A percentile compares a stretch with the other conserved stretches of the same genome.
Evolutionary conservation across 139 green algal species (phyloP).

Genomic region (Chlorella ohadii): DNA sequence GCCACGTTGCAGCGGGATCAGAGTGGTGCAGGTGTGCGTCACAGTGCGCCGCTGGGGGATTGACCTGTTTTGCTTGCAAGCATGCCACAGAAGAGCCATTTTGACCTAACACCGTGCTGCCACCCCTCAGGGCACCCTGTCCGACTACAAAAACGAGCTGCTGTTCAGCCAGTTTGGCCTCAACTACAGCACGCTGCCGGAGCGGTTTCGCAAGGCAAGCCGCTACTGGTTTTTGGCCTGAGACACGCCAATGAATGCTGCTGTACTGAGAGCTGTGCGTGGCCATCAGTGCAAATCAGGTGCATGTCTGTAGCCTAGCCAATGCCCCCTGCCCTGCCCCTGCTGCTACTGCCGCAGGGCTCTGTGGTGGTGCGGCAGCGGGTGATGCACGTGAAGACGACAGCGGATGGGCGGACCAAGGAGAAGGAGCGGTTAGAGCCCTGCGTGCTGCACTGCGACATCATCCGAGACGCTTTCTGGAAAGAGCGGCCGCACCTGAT

Average conservation of each 20-base stretch:
- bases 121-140: conserved; percentile 86
- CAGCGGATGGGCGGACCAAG: conserved; percentile 63
- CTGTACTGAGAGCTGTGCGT: no score
- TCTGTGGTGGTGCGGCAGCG: conserved; percentile 60
- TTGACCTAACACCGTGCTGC: no score
- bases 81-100: no score
- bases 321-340: background rate
- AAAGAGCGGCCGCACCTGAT: conserved; percentile 70
- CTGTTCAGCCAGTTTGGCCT: conserved; percentile 87
- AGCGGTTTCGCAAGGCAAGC: conserved; percentile 86
- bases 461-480: conserved; percentile 92
- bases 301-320: no score
- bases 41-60: no score
- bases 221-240: no score
- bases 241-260: no score
- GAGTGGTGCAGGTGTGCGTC: no score
- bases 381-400: conserved; percentile 52
- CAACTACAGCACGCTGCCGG: conserved; percentile 91
- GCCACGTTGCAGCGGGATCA: background rate
- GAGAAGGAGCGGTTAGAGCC: conserved; percentile 47
- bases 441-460: conserved; percentile 81
- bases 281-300: no score
- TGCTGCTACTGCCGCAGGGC: conserved; percentile 50
- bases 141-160: conserved; percentile 93
- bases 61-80: no score